Percentiles rank a stretch among this genome's conserved stretches.
Conservation (phyloP, 1,284 basidiomycete genomes). For the Pterulicium gracile region DNA sequence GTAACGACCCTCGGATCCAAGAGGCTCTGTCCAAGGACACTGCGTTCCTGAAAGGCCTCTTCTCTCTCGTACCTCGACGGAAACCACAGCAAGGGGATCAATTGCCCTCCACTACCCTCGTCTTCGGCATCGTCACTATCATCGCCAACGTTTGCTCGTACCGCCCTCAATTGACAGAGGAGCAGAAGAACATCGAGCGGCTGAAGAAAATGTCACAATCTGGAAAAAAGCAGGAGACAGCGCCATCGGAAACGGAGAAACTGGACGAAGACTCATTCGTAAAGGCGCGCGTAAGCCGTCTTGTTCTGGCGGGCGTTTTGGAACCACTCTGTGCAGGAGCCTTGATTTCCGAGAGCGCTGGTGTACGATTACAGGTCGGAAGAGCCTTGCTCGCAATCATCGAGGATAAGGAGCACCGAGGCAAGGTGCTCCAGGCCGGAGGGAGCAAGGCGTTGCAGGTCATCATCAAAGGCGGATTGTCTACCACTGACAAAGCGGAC, state of each 20-base stretch:
- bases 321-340: background rate
- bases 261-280: background rate
- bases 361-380: slow-evolving; percentile 37
- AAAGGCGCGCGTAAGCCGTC: slow-evolving; percentile 32
- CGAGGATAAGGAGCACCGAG: slow-evolving; percentile 69
- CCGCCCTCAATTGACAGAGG: slow-evolving; percentile 59
- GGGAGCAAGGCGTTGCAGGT: slow-evolving; percentile 64
- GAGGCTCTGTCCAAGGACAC: slow-evolving; percentile 46
- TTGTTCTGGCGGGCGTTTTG: slow-evolving; percentile 40
- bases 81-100: slow-evolving; percentile 25
- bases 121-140: slow-evolving; percentile 71
- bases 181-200: slow-evolving; percentile 73
- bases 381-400: slow-evolving; percentile 63
- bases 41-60: slow-evolving; percentile 49
- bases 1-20: slow-evolving; percentile 54
- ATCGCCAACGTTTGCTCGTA: slow-evolving; percentile 66
- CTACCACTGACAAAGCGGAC: slow-evolving; percentile 13
- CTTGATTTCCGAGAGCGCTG: slow-evolving; percentile 41
- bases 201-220: slow-evolving; percentile 63
- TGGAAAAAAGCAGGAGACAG: slow-evolving; percentile 18
- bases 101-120: slow-evolving; percentile 31
- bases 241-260: background rate
- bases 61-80: slow-evolving; percentile 44
- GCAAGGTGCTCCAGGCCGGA: slow-evolving; percentile 75
- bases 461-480: slow-evolving; percentile 41